phyloP scores from a whole-genome alignment of 805 yeast species.

The Lachancea lanzarotensis region DNA sequence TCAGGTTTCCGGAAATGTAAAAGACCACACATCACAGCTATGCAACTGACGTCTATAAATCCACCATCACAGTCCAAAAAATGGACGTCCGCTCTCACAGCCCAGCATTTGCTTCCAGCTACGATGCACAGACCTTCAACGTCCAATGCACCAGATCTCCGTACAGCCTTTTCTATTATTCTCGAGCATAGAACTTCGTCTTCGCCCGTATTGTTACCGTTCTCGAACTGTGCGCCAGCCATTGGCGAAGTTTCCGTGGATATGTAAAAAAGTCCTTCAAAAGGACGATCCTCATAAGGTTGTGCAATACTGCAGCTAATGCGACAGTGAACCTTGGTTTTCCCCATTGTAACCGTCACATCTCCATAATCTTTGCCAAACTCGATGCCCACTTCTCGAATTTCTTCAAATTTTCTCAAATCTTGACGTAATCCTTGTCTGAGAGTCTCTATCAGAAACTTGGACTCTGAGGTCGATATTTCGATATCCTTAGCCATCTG shows the following conservation, averaged over 20 bases:
- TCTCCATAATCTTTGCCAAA: constrained; percentile 73
- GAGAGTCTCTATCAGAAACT: constrained; percentile 57
- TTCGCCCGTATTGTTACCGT: constrained; percentile 57
- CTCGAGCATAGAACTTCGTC: constrained; percentile 77
- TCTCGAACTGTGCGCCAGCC: constrained; percentile 83
- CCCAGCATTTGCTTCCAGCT: constrained; percentile 91
- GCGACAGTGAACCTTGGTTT: constrained; percentile 44
- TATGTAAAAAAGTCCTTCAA: constrained; percentile 82
- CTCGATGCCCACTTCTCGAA: constrained; percentile 57
- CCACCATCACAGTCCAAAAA: constrained; percentile 90
- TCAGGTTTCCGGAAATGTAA: constrained; percentile 82
- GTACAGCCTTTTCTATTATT: constrained; percentile 83
- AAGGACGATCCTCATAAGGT: constrained; percentile 88
- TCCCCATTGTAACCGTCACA: constrained; percentile 71
- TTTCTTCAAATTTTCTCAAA: constrained; percentile 58
- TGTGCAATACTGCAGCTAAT: constrained; percentile 68
- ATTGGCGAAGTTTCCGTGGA: constrained; percentile 83
- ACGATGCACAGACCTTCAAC: constrained; percentile 84
- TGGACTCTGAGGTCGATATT: constrained; percentile 55
- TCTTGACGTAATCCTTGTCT: constrained; percentile 59
- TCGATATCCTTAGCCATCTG: constrained; percentile 57
- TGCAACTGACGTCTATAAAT: constrained; percentile 80
- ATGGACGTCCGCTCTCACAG: constrained; percentile 82
- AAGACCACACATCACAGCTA: constrained; percentile 83
- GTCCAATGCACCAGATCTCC: constrained; percentile 87